These are phyloP conservation scores for Aspergillus indologenus DNA, from an alignment of 495 filamentous ascomycete species.

Conservation along the genomic window DNA sequence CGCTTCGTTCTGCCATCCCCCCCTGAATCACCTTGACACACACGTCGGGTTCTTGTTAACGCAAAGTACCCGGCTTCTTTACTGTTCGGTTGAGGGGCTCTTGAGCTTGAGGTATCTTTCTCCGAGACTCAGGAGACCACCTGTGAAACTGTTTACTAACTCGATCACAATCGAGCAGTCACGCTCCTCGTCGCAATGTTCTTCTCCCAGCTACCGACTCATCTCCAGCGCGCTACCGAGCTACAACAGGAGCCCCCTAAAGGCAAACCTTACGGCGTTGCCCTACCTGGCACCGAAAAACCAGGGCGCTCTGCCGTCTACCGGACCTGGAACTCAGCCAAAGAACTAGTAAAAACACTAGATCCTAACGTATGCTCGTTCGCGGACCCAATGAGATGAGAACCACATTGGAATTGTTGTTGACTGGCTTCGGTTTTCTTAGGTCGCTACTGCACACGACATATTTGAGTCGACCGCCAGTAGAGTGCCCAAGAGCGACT, in stretches of 20 bases:
- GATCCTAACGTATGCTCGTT: conserved; percentile 60
- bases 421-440: background rate
- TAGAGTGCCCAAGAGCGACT: conserved; percentile 57
- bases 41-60: too few relatives aligned
- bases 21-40: too few relatives aligned
- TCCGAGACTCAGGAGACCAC: background rate
- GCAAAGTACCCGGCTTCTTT: too few relatives aligned
- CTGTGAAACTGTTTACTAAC: background rate
- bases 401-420: background rate
- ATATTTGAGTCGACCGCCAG: conserved; percentile 71
- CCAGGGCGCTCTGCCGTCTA: conserved; percentile 75
- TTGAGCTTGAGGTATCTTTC: background rate
- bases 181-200: conserved; percentile 30
- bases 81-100: background rate
- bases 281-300: conserved; percentile 69
- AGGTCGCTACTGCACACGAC: conserved; percentile 72
- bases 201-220: conserved; percentile 36
- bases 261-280: conserved; percentile 51
- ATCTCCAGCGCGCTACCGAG: conserved; percentile 43
- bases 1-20: too few relatives aligned
- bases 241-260: conserved; percentile 41
- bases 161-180: background rate
- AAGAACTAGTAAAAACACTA: conserved; percentile 68
- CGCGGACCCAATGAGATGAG: background rate
- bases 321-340: conserved; percentile 72